These are phyloP conservation scores for Trypanosoma boissoni DNA, from an alignment of 208 protist species.

Conservation along the genomic window DNA sequence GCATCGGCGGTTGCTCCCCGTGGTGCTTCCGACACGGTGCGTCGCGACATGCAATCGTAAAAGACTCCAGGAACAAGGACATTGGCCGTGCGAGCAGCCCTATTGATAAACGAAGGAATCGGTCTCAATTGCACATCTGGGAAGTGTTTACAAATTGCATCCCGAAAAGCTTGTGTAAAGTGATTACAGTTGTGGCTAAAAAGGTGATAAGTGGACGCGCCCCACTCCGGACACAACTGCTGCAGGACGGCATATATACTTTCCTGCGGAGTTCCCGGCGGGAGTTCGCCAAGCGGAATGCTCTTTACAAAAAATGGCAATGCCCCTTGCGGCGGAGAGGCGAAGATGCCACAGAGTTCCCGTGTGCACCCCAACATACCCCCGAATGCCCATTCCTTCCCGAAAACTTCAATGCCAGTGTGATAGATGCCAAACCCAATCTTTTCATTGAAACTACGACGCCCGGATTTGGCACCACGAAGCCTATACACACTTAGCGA, in stretches of 20 bases:
- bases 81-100: constrained; percentile 24
- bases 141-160: constrained; percentile 21
- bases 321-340: constrained; percentile 25
- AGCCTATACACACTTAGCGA: constrained; percentile 33
- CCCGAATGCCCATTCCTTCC: constrained; percentile 54
- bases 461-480: background rate
- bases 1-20: background rate
- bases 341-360: constrained; percentile 27
- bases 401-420: constrained; percentile 69
- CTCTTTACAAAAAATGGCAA: constrained; percentile 45
- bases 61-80: constrained; percentile 18
- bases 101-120: constrained; percentile 37
- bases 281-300: constrained; percentile 58
- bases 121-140: constrained; percentile 1
- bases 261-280: constrained; percentile 7
- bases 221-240: constrained; percentile 34
- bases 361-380: constrained; percentile 27
- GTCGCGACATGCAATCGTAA: background rate
- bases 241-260: constrained; percentile 33
- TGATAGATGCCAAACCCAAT: constrained; percentile 68
- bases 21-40: background rate
- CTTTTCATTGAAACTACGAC: constrained; percentile 1
- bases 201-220: constrained; percentile 51
- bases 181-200: constrained; percentile 76
- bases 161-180: constrained; percentile 42